Base-by-base conservation (phyloP, 495 filamentous ascomycete species). In the Aspergillus avenaceus region DNA sequence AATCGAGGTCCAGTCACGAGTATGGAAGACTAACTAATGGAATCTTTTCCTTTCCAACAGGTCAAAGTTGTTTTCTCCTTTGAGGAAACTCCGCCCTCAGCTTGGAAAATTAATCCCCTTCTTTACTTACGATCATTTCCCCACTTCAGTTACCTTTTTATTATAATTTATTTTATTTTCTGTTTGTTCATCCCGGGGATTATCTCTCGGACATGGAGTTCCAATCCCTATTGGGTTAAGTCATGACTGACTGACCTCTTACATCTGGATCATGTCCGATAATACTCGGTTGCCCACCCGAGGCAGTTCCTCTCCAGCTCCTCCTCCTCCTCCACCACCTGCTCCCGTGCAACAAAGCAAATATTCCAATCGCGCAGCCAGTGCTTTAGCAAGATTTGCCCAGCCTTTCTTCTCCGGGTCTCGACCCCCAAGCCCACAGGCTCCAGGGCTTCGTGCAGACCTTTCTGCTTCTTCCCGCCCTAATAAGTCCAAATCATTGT, bases 321-420 rank as follows among this genome's bases (percentile, higher is more conserved):
- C 71, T 54, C 73, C 72, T 21, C 69, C 74, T 32, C 71, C 75
- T 45, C 81, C 81, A 12, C 75, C 77, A 24, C 70, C 79, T 45
- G 73, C 76, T 40, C 72, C 73, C 32, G 70, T 74, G 42, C 72
- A 74, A 54, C 73, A 71, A 24, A 50, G 53, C 45, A 75, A 67
- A 60, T 75, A 80, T 64, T 73, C 66, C 27, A 67, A 70, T 54
- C 67, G 73, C 47, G 76, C 77, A 41, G 74, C 72, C 50, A 80
- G 72, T 64, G 78, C 79, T 51, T 63, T 83, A 37, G 74, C 78
- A 44, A 71, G 80, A 49, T 75, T 84, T 47, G 77, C 80, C 41
- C 79, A 80, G 54, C 77, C 78, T 8, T 79, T 82, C 59, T 72
- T 78, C 43, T 76, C 77, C 28, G 73, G 70, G 54, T 79, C 80